Conservation (phyloP, 192 early-diverging fungal genomes). For the Dispira parvispora region DNA sequence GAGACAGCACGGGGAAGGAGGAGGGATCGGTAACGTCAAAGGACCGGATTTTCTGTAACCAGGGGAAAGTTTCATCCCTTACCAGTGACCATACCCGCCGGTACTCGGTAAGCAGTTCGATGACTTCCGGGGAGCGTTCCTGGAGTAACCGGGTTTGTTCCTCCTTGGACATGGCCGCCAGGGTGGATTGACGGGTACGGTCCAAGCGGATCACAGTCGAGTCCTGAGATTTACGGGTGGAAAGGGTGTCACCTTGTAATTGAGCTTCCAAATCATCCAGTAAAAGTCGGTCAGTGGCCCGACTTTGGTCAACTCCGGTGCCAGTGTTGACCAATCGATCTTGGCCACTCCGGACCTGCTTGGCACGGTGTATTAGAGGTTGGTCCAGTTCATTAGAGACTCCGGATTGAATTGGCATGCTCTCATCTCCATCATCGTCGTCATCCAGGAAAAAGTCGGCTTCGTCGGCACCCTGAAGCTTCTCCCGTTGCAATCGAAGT, state of each 20-base stretch:
- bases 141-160: slow-evolving; percentile 49
- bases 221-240: slow-evolving; percentile 14
- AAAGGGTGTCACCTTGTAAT: slow-evolving; percentile 5
- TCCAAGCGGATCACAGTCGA: slow-evolving; percentile 17
- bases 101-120: slow-evolving; percentile 48
- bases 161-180: slow-evolving; percentile 33
- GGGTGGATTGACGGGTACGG: slow-evolving; percentile 18
- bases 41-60: slow-evolving; percentile 15
- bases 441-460: slow-evolving; percentile 61
- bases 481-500: slow-evolving; percentile 63
- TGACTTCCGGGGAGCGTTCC: slow-evolving; percentile 55
- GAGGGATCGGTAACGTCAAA: slow-evolving; percentile 18
- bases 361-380: not conserved
- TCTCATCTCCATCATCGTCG: slow-evolving; percentile 4
- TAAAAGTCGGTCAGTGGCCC: not conserved
- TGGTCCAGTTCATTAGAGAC: slow-evolving; percentile 11
- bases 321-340: slow-evolving; percentile 14
- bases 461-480: slow-evolving; percentile 60
- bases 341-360: not conserved
- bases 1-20: slow-evolving; percentile 26
- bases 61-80: slow-evolving; percentile 13
- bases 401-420: slow-evolving; percentile 15
- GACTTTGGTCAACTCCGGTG: slow-evolving; percentile 1
- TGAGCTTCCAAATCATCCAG: not conserved
- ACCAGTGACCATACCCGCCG: slow-evolving; percentile 25